Conservation (phyloP, 805 yeast genomes). For the Candida pini region DNA sequence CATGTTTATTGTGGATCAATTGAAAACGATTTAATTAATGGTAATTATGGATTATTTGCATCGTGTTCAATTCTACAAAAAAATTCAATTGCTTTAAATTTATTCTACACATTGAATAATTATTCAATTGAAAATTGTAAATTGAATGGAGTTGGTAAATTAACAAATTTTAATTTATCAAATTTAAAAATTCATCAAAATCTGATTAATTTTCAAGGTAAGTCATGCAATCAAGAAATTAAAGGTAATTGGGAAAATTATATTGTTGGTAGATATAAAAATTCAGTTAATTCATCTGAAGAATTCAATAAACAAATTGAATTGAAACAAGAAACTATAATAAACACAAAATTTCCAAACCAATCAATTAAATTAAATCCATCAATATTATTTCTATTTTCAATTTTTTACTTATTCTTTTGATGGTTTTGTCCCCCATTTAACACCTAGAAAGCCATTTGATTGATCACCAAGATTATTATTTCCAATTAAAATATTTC, state of each 20-base stretch:
- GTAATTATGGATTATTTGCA: constrained; percentile 38
- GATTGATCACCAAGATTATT: constrained; percentile 29
- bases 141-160: constrained; percentile 12
- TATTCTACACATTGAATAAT: constrained; percentile 25
- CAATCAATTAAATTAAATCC: too few relatives aligned
- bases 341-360: too few relatives aligned
- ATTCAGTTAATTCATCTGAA: constrained; percentile 4
- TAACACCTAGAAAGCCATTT: constrained; percentile 70
- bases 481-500: constrained; percentile 34
- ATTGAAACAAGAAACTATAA: too few relatives aligned
- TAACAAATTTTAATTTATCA: constrained; percentile 10
- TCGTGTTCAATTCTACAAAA: constrained; percentile 34
- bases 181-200: constrained; percentile 11
- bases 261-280: constrained; percentile 15
- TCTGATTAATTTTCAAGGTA: constrained; percentile 18
- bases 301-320: too few relatives aligned
- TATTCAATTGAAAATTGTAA: constrained; percentile 14
- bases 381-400: not conserved
- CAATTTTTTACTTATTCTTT: constrained; percentile 31
- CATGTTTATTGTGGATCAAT: constrained; percentile 36
- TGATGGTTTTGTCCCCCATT: constrained; percentile 87
- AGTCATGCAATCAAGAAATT: constrained; percentile 20
- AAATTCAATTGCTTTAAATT: constrained; percentile 36
- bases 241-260: constrained; percentile 21
- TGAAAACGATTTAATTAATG: constrained; percentile 29